Conservation (phyloP, 2,329 filamentous ascomycete genomes). For the Cercospora nicotianae region DNA sequence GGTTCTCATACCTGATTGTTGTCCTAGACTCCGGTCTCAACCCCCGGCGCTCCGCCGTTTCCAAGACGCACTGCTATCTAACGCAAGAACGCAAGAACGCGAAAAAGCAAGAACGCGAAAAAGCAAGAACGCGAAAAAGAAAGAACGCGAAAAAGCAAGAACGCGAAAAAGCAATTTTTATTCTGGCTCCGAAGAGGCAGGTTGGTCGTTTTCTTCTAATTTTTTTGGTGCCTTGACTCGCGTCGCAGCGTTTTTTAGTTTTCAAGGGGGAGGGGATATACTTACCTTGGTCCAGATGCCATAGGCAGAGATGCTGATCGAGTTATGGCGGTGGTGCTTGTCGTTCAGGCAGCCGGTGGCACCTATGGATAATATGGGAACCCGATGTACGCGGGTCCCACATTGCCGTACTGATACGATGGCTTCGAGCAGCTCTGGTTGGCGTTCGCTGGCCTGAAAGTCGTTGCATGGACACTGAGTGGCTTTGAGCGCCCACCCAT, state of each 20-base stretch:
- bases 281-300: not conserved
- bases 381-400: not conserved
- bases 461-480: not conserved
- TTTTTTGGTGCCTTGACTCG: not conserved
- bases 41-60: too few species aligned
- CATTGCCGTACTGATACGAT: not conserved
- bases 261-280: too few species aligned
- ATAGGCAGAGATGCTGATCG: not conserved
- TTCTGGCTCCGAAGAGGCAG: slow-evolving; percentile 1
- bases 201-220: not conserved
- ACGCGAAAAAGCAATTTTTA: slow-evolving; percentile 32
- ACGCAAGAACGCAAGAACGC: too few species aligned
- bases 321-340: not conserved
- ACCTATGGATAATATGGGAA: not conserved
- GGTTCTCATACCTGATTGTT: too few species aligned
- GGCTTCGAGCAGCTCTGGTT: not conserved
- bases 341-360: not conserved
- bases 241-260: not conserved
- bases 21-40: too few species aligned
- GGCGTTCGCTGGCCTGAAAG: not conserved
- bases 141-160: too few species aligned
- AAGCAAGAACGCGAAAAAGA: too few species aligned
- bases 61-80: too few species aligned
- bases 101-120: too few species aligned
- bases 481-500: not conserved